Conservation (phyloP, 106 monocot genomes). For the Hemerocallis citrina region DNA sequence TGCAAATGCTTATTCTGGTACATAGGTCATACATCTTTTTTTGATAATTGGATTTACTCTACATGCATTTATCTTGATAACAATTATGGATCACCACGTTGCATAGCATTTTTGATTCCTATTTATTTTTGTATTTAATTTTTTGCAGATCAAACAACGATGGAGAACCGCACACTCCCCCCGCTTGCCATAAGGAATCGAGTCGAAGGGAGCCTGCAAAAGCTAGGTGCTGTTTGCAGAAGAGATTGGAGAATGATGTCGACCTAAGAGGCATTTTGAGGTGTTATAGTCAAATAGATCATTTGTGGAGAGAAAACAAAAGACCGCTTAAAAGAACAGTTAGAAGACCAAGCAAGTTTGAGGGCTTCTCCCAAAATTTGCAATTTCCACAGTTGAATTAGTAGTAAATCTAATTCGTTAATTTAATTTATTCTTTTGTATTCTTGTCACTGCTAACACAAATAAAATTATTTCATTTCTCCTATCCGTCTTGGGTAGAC, state of each 20-base stretch:
- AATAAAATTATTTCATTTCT: constrained; percentile 10
- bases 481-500: background rate
- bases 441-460: constrained; percentile 8
- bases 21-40: background rate
- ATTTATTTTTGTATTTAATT: background rate
- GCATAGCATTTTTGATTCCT: background rate
- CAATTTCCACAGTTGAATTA: constrained; percentile 11
- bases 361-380: constrained; percentile 7
- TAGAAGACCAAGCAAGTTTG: constrained; percentile 41
- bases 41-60: background rate
- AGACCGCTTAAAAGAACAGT: constrained; percentile 44
- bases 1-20: background rate
- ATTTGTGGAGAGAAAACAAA: constrained; percentile 53
- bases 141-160: constrained; percentile 26
- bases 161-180: constrained; percentile 38
- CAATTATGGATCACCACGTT: background rate
- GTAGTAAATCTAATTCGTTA: constrained; percentile 7
- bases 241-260: constrained; percentile 9
- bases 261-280: constrained; percentile 31
- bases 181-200: constrained; percentile 23
- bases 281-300: constrained; percentile 30
- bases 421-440: constrained; percentile 19
- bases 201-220: constrained; percentile 13
- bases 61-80: background rate
- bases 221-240: constrained; percentile 13